phyloP scores from a whole-genome alignment of 2,329 filamentous ascomycete genomes.

The Penicillium polonicum region DNA sequence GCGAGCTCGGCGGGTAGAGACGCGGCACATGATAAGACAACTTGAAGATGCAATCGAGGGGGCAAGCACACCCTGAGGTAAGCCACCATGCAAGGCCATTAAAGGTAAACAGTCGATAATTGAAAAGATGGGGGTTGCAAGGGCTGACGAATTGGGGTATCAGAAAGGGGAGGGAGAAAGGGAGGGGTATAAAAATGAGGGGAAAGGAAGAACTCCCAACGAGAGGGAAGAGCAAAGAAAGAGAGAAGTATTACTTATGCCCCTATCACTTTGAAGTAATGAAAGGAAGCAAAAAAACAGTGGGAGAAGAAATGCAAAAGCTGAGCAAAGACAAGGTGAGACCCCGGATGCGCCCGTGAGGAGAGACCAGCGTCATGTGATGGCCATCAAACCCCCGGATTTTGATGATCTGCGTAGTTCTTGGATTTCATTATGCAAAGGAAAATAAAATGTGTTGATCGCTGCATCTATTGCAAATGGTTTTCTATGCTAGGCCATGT shows the following conservation, averaged over 20 bases:
- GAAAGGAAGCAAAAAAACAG: background rate
- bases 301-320: background rate
- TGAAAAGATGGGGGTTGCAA: slow-evolving; percentile 25
- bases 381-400: slow-evolving; percentile 13
- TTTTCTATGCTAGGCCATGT: background rate
- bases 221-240: slow-evolving; percentile 11
- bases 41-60: slow-evolving; percentile 21
- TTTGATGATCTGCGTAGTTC: background rate
- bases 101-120: slow-evolving; percentile 19
- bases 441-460: background rate
- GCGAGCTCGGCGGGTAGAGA: slow-evolving; percentile 28
- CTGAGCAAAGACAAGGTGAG: slow-evolving; percentile 7
- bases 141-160: slow-evolving; percentile 18
- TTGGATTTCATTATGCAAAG: background rate
- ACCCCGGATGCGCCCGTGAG: slow-evolving; percentile 24
- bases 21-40: slow-evolving; percentile 36
- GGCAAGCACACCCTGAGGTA: slow-evolving; percentile 26
- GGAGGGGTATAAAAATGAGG: slow-evolving; percentile 11
- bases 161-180: slow-evolving; percentile 20
- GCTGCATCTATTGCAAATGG: slow-evolving; percentile 10
- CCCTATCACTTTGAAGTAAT: background rate
- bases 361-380: slow-evolving; percentile 27
- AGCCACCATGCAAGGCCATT: slow-evolving; percentile 31
- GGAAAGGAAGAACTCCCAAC: slow-evolving; percentile 1
- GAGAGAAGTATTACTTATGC: background rate